These are phyloP conservation scores for Rosa lucieae DNA, from an alignment of 306 rosid genomes.

Conservation along the genomic window DNA sequence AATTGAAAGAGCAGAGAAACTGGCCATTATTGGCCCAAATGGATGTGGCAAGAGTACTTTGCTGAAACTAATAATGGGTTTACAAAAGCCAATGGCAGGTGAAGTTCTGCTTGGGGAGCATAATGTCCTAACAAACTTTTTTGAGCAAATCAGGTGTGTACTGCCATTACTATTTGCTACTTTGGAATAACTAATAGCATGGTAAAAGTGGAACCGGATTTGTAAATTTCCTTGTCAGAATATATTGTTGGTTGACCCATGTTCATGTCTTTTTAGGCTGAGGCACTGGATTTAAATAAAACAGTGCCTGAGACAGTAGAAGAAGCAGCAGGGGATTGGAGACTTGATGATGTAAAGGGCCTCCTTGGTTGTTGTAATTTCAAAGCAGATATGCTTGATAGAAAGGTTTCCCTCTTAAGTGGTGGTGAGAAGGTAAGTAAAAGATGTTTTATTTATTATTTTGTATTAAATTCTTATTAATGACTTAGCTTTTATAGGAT, in stretches of 20 bases:
- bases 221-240: not conserved
- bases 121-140: conserved; percentile 86
- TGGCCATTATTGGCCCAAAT: conserved; percentile 95
- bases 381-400: conserved; percentile 93
- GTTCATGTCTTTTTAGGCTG: conserved; percentile 61
- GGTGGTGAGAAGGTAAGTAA: conserved; percentile 94
- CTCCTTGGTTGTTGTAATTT: conserved; percentile 99
- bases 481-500: not conserved
- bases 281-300: conserved; percentile 91
- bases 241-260: conserved; percentile 29
- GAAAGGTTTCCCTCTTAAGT: conserved; percentile 86
- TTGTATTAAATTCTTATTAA: conserved; percentile 4
- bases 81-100: conserved; percentile 72
- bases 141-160: conserved; percentile 92
- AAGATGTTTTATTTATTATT: no score
- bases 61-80: conserved; percentile 89
- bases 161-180: conserved; percentile 12
- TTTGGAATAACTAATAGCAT: conserved; percentile 14
- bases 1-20: conserved; percentile 90
- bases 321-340: conserved; percentile 98
- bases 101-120: conserved; percentile 94
- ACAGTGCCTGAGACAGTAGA: conserved; percentile 89
- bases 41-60: conserved; percentile 99
- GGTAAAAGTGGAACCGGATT: not conserved
- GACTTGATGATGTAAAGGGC: conserved; percentile 88